Conservation (phyloP, 805 yeast species). For the Nakazawaea sp. region DNA sequence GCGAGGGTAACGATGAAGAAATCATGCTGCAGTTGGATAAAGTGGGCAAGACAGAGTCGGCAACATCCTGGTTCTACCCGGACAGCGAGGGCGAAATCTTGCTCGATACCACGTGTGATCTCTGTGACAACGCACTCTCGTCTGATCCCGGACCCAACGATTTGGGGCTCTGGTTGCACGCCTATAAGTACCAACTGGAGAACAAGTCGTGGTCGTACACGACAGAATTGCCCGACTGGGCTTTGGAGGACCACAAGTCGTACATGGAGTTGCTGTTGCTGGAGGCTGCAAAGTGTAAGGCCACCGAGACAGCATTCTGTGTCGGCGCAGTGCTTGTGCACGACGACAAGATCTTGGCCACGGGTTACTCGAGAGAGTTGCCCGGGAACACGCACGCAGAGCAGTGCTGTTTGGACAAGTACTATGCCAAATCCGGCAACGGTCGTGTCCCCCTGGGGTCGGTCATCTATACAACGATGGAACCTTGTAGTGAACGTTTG, state of each 20-base stretch:
- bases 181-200: slow-evolving; percentile 63
- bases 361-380: slow-evolving; percentile 86
- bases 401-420: slow-evolving; percentile 85
- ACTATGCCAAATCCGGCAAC: slow-evolving; percentile 29
- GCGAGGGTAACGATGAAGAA: slow-evolving; percentile 36
- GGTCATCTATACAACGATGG: slow-evolving; percentile 92
- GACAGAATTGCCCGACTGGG: slow-evolving; percentile 83
- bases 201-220: slow-evolving; percentile 61
- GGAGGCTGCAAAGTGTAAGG: slow-evolving; percentile 75
- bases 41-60: slow-evolving; percentile 64
- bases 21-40: slow-evolving; percentile 45
- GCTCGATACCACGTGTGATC: slow-evolving; percentile 50
- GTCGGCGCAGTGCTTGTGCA: slow-evolving; percentile 87
- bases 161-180: slow-evolving; percentile 86
- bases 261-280: slow-evolving; percentile 73
- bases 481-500: slow-evolving; percentile 84
- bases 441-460: slow-evolving; percentile 63
- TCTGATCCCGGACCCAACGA: slow-evolving; percentile 89
- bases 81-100: slow-evolving; percentile 60
- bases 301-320: slow-evolving; percentile 79
- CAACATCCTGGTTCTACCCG: slow-evolving; percentile 64
- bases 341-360: slow-evolving; percentile 59
- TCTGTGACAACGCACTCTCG: slow-evolving; percentile 65
- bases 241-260: slow-evolving; percentile 44
- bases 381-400: slow-evolving; percentile 98